phyloP scores from a whole-genome alignment of 345 rosid species.

The Salix purpurea region DNA sequence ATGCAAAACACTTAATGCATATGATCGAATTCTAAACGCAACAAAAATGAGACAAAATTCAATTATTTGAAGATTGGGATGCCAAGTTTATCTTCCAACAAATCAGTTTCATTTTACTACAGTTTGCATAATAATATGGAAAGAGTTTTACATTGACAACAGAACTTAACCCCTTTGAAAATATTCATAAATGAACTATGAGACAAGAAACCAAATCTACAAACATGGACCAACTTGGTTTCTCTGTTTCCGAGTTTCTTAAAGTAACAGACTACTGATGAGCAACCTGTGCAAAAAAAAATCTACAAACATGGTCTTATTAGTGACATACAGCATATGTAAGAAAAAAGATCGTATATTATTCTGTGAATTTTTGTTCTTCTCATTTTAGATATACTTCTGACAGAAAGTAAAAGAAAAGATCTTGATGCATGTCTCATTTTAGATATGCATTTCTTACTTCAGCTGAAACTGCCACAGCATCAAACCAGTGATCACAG shows the following conservation, averaged over 20 bases:
- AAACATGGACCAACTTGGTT: neutral
- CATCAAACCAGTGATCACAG: constrained; percentile 96
- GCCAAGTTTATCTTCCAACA: neutral
- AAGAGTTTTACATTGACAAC: neutral
- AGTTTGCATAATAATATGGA: neutral
- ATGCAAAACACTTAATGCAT: neutral
- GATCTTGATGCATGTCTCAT: neutral
- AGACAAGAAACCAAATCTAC: neutral
- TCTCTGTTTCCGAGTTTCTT: neutral
- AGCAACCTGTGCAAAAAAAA: neutral
- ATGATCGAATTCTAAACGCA: neutral
- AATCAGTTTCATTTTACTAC: neutral
- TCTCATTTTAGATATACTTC: neutral
- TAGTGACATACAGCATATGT: neutral
- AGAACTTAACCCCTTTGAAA: neutral
- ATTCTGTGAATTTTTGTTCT: neutral
- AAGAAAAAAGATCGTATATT: neutral
- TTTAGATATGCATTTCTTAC: constrained; percentile 28
- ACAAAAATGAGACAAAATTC: neutral
- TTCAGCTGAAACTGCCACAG: constrained; percentile 96
- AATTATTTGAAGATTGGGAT: neutral
- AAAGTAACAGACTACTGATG: neutral
- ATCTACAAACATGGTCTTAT: too few relatives aligned
- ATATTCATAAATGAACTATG: neutral
- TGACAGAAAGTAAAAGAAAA: constrained; percentile 2